Base-by-base conservation (phyloP, 306 rosid species). In the Hippophae rhamnoides region DNA sequence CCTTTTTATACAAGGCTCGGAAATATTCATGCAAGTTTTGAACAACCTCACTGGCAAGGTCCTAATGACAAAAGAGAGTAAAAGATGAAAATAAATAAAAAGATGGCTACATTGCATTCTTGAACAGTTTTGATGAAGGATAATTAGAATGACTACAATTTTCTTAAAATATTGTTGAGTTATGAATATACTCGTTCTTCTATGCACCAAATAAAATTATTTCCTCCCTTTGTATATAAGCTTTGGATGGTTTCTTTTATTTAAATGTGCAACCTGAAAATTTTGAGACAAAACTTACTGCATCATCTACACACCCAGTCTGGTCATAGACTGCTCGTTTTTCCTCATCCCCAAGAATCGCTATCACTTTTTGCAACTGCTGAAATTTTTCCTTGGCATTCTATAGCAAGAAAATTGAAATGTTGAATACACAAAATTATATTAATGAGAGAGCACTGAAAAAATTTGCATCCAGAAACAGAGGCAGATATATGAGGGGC, bases 341-440 rank as follows among this genome's bases (percentile, higher is more conserved):
- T 69, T 92, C 99, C 71, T 78, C 88, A 60, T 92, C 99, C 49
- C 96, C 95, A 8, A 92, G 96, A 71, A 92, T 84, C 3, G 90
- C 89, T 10, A 92, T 85, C 56, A 92, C 62, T 31, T 92, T 88
- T 65, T 88, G 99, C 78, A 92, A 44, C 57, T 88, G 96, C 72
- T 85, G 96, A 52, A 92, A 92, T 67, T 85, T 92, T 72, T 73
- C 93, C 56, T 88, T 92, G 25, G 99, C 96, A 69, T 84, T 88
- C 99, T 92, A 65, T 18, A 71, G 38, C 6, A 51, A 58, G 51
- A 57, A 54, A 57, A 43, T 43, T 52, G 14, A 50, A 7, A 41
- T 69, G 41, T 75, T 43, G 52, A 69, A 63, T 38, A 31, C 3
- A 1, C 2, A 31, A 1, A 1, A 31, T 0, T 8, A 23, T 68